phyloP scores from a whole-genome alignment of 2,329 filamentous ascomycete genomes.

The Sporothrix schenckii region DNA sequence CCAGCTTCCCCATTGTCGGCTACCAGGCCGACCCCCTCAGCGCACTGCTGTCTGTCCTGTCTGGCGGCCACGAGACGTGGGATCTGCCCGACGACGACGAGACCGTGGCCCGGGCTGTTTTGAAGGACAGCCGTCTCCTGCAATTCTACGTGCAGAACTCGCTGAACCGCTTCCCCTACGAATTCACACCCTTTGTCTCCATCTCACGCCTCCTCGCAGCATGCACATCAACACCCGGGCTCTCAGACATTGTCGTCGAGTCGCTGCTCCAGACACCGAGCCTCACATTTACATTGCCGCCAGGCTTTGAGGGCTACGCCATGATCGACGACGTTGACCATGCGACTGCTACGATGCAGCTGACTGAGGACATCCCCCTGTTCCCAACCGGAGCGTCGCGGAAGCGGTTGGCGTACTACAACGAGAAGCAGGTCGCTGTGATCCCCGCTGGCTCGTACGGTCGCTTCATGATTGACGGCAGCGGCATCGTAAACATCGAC shows the following conservation, averaged over 20 bases:
- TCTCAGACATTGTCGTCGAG: conserved; percentile 56
- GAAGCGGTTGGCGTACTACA: conserved; percentile 49
- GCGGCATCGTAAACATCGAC: conserved; percentile 74
- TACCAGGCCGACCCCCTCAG: conserved; percentile 74
- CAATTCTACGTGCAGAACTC: conserved; percentile 67
- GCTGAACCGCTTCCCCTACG: conserved; percentile 79
- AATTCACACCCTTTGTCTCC: conserved; percentile 76
- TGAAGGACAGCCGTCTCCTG: conserved; percentile 61
- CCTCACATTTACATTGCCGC: conserved; percentile 76
- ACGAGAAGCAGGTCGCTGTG: conserved; percentile 54
- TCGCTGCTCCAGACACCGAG: conserved; percentile 69
- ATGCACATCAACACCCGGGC: conserved; percentile 46
- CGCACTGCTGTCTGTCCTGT: conserved; percentile 66
- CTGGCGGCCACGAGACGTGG: conserved; percentile 55
- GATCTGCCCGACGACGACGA: conserved; percentile 53
- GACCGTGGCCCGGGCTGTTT: conserved; percentile 48
- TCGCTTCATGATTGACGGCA: conserved; percentile 75
- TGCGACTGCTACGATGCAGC: conserved; percentile 69
- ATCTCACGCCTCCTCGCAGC: conserved; percentile 66
- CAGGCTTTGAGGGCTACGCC: conserved; percentile 72
- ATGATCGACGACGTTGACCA: conserved; percentile 78
- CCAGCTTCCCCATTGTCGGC: conserved; percentile 66
- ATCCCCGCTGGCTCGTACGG: conserved; percentile 69
- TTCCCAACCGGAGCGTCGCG: conserved; percentile 57
- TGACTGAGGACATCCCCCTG: conserved; percentile 66